phyloP scores from a whole-genome alignment of 73 alveolate species.

The Durusdinium trenchii region DNA sequence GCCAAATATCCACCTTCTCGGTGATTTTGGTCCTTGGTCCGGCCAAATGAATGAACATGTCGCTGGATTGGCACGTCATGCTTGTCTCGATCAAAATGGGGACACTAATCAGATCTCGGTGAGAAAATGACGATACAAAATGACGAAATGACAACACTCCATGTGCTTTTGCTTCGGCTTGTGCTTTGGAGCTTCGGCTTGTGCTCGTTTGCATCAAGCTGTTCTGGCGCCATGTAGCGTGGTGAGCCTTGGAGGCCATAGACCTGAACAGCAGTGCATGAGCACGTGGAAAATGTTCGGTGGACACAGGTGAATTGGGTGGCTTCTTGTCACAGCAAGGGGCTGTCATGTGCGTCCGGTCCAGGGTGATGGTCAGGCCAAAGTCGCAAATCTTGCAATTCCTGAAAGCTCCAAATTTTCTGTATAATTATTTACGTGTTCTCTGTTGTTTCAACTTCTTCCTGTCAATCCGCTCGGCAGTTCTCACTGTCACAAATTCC shows the following conservation, averaged over 20 bases:
- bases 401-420: too few relatives aligned
- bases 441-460: too few relatives aligned
- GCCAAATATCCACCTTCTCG: constrained; percentile 94
- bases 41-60: neutral
- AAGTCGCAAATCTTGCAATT: constrained; percentile 95
- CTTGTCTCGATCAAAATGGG: neutral
- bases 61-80: neutral
- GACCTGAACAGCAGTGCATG: constrained; percentile 13
- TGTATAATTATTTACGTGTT: too few relatives aligned
- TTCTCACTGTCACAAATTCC: too few relatives aligned
- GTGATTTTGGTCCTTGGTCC: constrained; percentile 81
- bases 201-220: constrained; percentile 79
- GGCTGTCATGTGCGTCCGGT: constrained; percentile 78
- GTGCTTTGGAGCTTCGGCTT: constrained; percentile 20
- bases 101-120: too few relatives aligned
- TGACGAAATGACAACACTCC: neutral
- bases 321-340: neutral
- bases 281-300: neutral
- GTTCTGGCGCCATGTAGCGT: constrained; percentile 95
- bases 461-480: too few relatives aligned
- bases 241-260: constrained; percentile 90
- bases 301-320: neutral
- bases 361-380: constrained; percentile 89
- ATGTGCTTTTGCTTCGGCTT: neutral
- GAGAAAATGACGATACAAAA: neutral